Conservation (phyloP, 192 early-diverging fungal species). For the Entophlyctis luteolus region DNA sequence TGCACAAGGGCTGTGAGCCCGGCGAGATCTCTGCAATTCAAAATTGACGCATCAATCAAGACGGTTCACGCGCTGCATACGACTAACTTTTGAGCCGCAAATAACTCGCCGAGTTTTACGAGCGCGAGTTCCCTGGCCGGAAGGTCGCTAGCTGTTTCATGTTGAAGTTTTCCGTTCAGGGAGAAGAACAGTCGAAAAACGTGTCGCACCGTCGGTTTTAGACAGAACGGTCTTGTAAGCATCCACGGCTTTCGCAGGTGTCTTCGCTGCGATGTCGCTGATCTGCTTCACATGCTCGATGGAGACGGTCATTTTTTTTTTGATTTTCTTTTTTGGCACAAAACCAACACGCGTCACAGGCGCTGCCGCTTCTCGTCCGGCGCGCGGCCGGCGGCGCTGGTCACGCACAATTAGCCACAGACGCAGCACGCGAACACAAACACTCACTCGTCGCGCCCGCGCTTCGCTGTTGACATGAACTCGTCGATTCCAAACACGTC, state of each 20-base stretch:
- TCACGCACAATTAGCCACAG: neutral
- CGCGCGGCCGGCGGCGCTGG: too few species aligned
- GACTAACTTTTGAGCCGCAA: slow-evolving; percentile 59
- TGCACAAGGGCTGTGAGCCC: slow-evolving; percentile 80
- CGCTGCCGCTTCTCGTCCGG: too few species aligned
- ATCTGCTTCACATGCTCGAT: slow-evolving; percentile 36
- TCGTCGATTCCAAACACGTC: slow-evolving; percentile 91
- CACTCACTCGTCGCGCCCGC: slow-evolving; percentile 37
- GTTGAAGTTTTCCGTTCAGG: neutral
- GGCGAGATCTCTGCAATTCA: slow-evolving; percentile 57
- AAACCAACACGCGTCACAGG: too few species aligned
- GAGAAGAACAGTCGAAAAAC: neutral
- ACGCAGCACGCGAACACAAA: neutral
- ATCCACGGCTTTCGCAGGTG: slow-evolving; percentile 60
- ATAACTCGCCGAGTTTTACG: slow-evolving; percentile 70
- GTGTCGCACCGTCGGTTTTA: too few species aligned
- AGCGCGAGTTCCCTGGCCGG: slow-evolving; percentile 63
- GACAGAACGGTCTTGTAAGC: slow-evolving; percentile 64
- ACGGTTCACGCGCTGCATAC: neutral
- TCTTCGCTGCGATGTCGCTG: slow-evolving; percentile 56
- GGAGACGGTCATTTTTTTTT: neutral
- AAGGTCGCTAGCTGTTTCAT: slow-evolving; percentile 20
- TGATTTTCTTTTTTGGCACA: neutral
- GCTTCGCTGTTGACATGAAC: slow-evolving; percentile 75
- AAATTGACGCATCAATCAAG: neutral